phyloP scores from a whole-genome alignment of 441 rosid genomes.

The Corymbia citriodora region DNA sequence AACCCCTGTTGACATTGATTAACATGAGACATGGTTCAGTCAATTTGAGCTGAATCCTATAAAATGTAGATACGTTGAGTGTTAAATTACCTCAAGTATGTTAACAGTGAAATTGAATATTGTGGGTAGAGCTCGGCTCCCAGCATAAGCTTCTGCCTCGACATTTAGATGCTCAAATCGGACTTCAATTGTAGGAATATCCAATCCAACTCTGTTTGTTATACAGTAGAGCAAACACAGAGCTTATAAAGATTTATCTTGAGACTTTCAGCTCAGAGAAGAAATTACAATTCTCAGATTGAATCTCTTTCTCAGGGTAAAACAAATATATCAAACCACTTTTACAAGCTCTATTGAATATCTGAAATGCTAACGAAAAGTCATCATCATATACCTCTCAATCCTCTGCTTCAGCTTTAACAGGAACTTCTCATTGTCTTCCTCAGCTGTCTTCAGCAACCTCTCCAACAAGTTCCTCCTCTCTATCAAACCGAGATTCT shows the following conservation, averaged over 20 bases:
- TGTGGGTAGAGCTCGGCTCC: conserved; percentile 13
- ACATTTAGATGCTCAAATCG: conserved; percentile 11
- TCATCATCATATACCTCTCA: conserved; percentile 34
- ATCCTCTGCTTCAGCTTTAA: conserved; percentile 54
- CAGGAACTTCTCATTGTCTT: conserved; percentile 60
- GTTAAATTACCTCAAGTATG: conserved; percentile 5
- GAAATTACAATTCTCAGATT: background rate
- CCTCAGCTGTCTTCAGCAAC: conserved; percentile 48
- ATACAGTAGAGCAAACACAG: background rate
- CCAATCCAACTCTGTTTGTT: conserved; percentile 7
- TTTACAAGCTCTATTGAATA: background rate
- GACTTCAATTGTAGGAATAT: conserved; percentile 12
- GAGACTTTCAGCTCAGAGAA: background rate
- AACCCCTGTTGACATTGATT: background rate
- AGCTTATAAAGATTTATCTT: background rate
- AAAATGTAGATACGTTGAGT: background rate
- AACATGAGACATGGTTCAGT: background rate
- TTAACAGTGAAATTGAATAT: conserved; percentile 2
- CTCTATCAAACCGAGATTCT: conserved; percentile 38
- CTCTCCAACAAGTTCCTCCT: conserved; percentile 45
- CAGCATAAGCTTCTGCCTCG: conserved; percentile 8
- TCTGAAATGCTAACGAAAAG: background rate
- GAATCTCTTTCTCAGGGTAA: background rate
- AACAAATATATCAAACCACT: background rate
- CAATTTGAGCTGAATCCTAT: background rate